Conservation (phyloP, 768 basidiomycete genomes). For the Tulasnella sp. region DNA sequence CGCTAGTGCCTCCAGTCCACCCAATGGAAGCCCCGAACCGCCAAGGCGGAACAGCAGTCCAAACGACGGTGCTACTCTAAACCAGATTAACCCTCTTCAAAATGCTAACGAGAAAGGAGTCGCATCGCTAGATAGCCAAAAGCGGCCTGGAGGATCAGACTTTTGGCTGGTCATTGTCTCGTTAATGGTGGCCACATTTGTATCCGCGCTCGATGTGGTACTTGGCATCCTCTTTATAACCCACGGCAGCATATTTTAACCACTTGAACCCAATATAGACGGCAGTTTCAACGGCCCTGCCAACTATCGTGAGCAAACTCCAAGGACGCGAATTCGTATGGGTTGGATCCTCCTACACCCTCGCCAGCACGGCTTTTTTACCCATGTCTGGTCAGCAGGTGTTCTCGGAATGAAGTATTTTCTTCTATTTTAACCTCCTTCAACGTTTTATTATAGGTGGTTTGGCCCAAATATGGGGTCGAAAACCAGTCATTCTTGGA, state of each 20-base stretch:
- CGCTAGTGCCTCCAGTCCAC: no score
- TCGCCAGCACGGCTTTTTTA: slow-evolving; percentile 31
- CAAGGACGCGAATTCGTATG: slow-evolving; percentile 23
- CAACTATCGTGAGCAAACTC: background rate
- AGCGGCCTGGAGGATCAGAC: background rate
- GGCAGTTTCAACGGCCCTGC: background rate
- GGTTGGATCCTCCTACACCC: slow-evolving; percentile 22
- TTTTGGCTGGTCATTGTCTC: background rate
- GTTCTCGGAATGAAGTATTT: background rate
- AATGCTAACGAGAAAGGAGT: no score
- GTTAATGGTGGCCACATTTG: slow-evolving; percentile 21
- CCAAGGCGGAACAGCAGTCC: no score
- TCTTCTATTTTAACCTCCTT: background rate
- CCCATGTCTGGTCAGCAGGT: slow-evolving; percentile 26
- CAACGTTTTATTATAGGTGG: slow-evolving; percentile 16
- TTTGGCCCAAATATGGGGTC: slow-evolving; percentile 34
- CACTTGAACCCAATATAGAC: slow-evolving; percentile 27
- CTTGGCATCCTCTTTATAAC: background rate
- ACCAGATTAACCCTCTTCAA: no score
- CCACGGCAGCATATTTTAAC: background rate
- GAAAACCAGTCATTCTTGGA: slow-evolving; percentile 30
- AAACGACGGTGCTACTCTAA: no score
- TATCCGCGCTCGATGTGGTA: slow-evolving; percentile 24
- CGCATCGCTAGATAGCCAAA: no score
- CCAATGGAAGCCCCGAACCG: no score